These are phyloP conservation scores for Saprolegnia parasitica DNA, from an alignment of 352 stramenopile species.

Conservation along the genomic window DNA sequence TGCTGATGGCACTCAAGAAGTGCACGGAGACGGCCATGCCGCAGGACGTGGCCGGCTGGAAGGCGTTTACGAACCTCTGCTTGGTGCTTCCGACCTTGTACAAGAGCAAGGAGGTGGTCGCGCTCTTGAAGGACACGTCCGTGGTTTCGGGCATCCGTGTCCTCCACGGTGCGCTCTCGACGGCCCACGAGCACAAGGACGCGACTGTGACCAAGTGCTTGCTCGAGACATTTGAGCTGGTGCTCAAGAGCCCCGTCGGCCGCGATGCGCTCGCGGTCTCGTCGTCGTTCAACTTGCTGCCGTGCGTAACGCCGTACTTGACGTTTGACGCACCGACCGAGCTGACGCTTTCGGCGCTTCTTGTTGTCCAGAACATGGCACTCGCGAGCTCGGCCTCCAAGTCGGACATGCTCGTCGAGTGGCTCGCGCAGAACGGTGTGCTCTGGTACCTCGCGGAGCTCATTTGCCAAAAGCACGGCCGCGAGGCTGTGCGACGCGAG, in stretches of 20 bases:
- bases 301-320: constrained; percentile 71
- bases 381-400: constrained; percentile 63
- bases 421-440: constrained; percentile 74
- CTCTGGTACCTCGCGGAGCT: constrained; percentile 81
- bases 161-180: constrained; percentile 9
- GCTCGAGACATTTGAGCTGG: constrained; percentile 71
- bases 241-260: constrained; percentile 77
- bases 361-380: constrained; percentile 81
- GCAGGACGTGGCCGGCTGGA: constrained; percentile 28
- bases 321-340: constrained; percentile 40
- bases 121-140: constrained; percentile 15
- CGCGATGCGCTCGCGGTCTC: constrained; percentile 44
- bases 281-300: constrained; percentile 73
- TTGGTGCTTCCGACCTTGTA: background rate
- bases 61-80: constrained; percentile 14
- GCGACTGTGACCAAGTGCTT: constrained; percentile 73
- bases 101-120: constrained; percentile 4
- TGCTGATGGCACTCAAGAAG: constrained; percentile 72
- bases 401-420: constrained; percentile 71
- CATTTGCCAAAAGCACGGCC: constrained; percentile 55
- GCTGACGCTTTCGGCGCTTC: constrained; percentile 64
- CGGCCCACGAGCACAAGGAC: constrained; percentile 33
- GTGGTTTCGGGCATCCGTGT: constrained; percentile 21
- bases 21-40: constrained; percentile 49
- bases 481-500: constrained; percentile 16